Evolutionary conservation across 2,329 filamentous ascomycete species (phyloP), one percentile per base, ranked within the genome.

Genomic region (Ophiocordyceps australis): DNA sequence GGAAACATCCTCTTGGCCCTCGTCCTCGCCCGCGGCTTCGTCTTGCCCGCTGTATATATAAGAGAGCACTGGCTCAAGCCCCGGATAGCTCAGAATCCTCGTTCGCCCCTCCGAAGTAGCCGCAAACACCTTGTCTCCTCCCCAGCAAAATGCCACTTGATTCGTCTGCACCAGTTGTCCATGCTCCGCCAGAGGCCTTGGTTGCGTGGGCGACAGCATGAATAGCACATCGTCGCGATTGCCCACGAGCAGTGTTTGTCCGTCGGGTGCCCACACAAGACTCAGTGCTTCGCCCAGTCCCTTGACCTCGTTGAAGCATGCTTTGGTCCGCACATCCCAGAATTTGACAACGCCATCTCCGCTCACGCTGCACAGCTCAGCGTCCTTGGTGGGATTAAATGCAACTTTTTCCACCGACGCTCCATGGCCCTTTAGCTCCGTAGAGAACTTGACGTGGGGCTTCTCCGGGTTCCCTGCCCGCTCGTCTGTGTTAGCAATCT

Each of bases 281-380:
- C 72, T 76, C 37, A 79, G 73, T 4, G 77, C 69, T 35, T 71
- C 66, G 7, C 71, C 74, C 23, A 74, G 55, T 5, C 62, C 64
- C 36, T 66, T 72, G 20, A 80, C 61, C 44, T 80, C 74, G 27
- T 76, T 77, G 34, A 75, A 62, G 38, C 72, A 73, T 2, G 64
- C 62, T 42, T 78, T 80, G 30, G 65, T 75, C 38, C 78, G 60
- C 9, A 83, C 76, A 41, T 86, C 79, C 79, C 79, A 86, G 38
- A 86, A 71, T 42, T 76, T 71, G 32, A 79, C 71, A 17, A 74
- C 65, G 3, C 79, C 79, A 42, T 86, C 79, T 23, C 58, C 65
- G 35, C 74, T 77, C 27, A 79, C 64, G 42, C 74, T 82, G 36
- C 74, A 80, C 7, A 86, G 57, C 49, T 85, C 74, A 4, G 74